Evolutionary conservation across 768 basidiomycete species (phyloP).

Genomic region (Russula compacta): DNA sequence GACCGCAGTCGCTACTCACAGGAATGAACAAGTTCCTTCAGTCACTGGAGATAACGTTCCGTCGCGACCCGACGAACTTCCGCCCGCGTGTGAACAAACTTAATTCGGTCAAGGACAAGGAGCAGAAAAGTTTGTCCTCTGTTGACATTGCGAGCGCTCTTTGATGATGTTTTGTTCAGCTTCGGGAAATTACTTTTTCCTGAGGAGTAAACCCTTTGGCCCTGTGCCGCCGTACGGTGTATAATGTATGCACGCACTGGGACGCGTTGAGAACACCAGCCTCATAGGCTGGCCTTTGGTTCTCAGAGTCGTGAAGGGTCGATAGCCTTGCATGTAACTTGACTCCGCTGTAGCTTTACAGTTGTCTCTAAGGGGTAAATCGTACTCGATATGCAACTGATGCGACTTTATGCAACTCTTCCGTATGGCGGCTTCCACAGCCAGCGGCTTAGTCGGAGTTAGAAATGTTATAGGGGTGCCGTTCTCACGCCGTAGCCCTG

Average conservation of each 20-base stretch:
- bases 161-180: constrained; percentile 32
- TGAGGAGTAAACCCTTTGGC: constrained; percentile 51
- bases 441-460: constrained; percentile 1
- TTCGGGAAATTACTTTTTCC: constrained; percentile 87
- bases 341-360: constrained; percentile 9
- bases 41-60: constrained; percentile 94
- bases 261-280: background rate
- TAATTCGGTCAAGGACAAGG: constrained; percentile 77
- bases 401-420: too few relatives aligned
- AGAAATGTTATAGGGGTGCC: background rate
- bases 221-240: background rate
- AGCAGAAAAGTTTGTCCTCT: constrained; percentile 62
- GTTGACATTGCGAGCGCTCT: constrained; percentile 2
- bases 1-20: constrained; percentile 87
- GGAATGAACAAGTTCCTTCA: constrained; percentile 99
- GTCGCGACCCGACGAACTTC: constrained; percentile 94
- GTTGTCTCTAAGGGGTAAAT: background rate
- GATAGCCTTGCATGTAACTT: constrained; percentile 4
- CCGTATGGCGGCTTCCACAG: background rate
- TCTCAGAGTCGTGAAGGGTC: background rate
- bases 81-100: constrained; percentile 82
- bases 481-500: background rate
- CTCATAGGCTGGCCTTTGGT: background rate
- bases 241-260: background rate
- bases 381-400: too few relatives aligned